These are phyloP conservation scores for Apiospora kogelbergensis DNA, from an alignment of 2,329 filamentous ascomycete genomes.

Conservation along the genomic window DNA sequence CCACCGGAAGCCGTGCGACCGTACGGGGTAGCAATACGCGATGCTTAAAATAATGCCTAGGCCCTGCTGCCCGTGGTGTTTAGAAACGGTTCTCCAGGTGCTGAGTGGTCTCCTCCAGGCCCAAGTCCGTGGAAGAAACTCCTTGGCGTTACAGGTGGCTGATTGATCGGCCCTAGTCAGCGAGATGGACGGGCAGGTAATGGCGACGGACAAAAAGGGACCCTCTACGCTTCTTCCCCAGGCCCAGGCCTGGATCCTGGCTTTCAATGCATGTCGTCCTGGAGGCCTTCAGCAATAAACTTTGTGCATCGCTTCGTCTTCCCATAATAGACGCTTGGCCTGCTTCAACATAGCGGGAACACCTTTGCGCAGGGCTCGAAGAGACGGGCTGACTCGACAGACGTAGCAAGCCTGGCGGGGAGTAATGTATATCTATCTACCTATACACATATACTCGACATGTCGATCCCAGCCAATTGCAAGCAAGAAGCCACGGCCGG, in stretches of 20 bases:
- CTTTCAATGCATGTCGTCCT: not conserved
- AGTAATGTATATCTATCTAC: too few species aligned
- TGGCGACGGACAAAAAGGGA: not conserved
- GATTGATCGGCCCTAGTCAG: slow-evolving; percentile 1
- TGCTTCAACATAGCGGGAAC: slow-evolving; percentile 1
- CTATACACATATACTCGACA: not conserved
- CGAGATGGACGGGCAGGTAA: not conserved
- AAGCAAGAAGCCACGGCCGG: not conserved
- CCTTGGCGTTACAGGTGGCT: slow-evolving; percentile 18
- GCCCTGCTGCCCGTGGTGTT: not conserved
- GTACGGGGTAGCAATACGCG: slow-evolving; percentile 9
- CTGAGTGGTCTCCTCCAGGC: slow-evolving; percentile 11
- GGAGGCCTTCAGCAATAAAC: not conserved
- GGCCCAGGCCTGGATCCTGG: not conserved
- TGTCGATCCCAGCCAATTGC: not conserved
- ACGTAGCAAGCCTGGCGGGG: not conserved
- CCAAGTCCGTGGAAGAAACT: slow-evolving; percentile 14
- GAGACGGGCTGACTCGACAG: not conserved
- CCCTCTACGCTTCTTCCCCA: too few species aligned
- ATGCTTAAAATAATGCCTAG: slow-evolving; percentile 9
- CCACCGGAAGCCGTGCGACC: not conserved
- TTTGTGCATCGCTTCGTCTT: not conserved
- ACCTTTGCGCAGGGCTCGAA: not conserved
- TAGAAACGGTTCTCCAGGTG: slow-evolving; percentile 2
- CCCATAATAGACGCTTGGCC: not conserved